Conservation (phyloP, 495 filamentous ascomycete species). For the Talaromyces ruber region DNA sequence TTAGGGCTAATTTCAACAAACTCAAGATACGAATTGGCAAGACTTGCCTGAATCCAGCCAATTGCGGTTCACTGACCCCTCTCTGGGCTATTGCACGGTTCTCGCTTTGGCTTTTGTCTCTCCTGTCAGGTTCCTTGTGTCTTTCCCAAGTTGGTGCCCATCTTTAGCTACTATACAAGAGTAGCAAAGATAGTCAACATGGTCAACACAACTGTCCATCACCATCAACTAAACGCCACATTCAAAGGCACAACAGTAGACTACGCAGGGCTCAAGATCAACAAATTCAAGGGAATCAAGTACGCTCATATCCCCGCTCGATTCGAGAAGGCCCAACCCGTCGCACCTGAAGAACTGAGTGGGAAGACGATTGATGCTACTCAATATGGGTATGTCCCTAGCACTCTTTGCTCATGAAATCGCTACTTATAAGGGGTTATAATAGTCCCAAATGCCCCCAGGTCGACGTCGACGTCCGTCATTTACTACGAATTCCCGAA, state of each 20-base stretch:
- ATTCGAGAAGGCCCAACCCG: constrained; percentile 22
- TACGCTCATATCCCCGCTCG: constrained; percentile 28
- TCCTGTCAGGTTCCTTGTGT: too few species aligned
- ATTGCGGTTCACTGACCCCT: background rate
- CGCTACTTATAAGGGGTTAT: background rate
- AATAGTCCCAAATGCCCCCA: constrained; percentile 31
- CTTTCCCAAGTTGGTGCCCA: background rate
- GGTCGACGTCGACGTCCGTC: constrained; percentile 25
- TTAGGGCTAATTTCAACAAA: background rate
- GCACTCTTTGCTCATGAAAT: background rate
- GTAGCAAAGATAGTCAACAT: constrained; percentile 14
- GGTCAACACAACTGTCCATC: constrained; percentile 17
- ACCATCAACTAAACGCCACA: constrained; percentile 19
- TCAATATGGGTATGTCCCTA: constrained; percentile 22
- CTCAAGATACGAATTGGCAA: too few species aligned
- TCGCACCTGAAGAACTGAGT: constrained; percentile 12
- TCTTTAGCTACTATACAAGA: background rate
- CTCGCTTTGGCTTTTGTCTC: background rate
- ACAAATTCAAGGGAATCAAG: constrained; percentile 29
- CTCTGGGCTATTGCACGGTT: too few species aligned
- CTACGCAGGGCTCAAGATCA: constrained; percentile 10
- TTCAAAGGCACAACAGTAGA: constrained; percentile 20
- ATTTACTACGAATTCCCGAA: constrained; percentile 8
- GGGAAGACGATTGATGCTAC: constrained; percentile 24
- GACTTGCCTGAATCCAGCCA: background rate